Base-by-base conservation (phyloP, 371 early-diverging fungal species). In the Mucor saturninus region DNA sequence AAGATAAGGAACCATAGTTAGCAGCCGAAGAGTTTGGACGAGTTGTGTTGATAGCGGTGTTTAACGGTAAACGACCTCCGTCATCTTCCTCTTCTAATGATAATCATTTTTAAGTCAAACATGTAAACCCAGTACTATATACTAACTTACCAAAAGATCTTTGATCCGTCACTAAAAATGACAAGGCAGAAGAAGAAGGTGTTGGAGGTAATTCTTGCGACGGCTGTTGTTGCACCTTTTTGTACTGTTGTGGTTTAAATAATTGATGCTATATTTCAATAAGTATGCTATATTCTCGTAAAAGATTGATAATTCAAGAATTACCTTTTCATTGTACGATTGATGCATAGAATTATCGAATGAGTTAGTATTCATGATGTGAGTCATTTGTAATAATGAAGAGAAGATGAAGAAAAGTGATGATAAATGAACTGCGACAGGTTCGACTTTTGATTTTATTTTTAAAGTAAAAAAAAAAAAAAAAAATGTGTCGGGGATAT, bases 201-300 rank as follows among this genome's bases (percentile, higher is more conserved):
- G 64, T 63, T 15, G 64, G 61, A 14, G 61, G 61, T 14, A 68
- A 32, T 38, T 68, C 60, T 63, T 30, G 6, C 5, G 45, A 42
- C 37, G 45, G 5, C 26, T 6, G 30, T 11, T 15, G 21, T 13
- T 50, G 8, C 7, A 13, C 13, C 28, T 50, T 50, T 10, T 13
- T 11, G 21, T 48, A 28, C 14, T 21, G 46, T 7, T 14, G 13
- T 13, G 43, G 15, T 15, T 43, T 4, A 5, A 43, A 43, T 43
- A 3, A 43, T 43, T 15, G 26, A 28, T 9, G 26, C 15, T 28
- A 48, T 26, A 21, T 26, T 7, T 15, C 7, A 2, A 5, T 48
- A 13, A 43, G 7, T 43, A 43, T 43, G 43, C 8, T n/a, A 43
- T n/a, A 1, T 43, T 35, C 8, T 8, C 35, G 26, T 26, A 26